Percentiles rank a stretch among this genome's conserved stretches.
Evolutionary conservation across 2,329 filamentous ascomycete genomes (phyloP).

Genomic region (Pseudogymnoascus sp.): DNA sequence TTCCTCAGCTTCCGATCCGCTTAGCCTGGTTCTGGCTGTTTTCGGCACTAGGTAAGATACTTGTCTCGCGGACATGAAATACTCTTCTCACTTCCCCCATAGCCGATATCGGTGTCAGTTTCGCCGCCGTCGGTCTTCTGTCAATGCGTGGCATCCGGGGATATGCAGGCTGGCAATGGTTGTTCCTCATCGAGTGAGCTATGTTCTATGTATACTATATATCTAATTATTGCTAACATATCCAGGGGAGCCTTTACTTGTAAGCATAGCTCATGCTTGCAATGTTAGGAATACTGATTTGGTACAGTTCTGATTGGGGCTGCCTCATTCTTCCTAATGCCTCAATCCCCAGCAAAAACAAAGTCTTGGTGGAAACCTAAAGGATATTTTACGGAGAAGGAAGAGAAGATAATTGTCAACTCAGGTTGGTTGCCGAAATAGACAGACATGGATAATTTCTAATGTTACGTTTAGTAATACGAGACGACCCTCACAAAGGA

Average conservation of each 20-base stretch:
- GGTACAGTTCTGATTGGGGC: slow-evolving; percentile 12
- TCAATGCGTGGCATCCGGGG: not conserved
- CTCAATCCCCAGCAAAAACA: slow-evolving; percentile 14
- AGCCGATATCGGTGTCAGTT: slow-evolving; percentile 11
- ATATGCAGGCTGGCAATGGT: slow-evolving; percentile 9
- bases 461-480: slow-evolving; percentile 33
- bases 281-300: not conserved
- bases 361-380: slow-evolving; percentile 48
- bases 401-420: slow-evolving; percentile 61
- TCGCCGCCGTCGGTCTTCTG: slow-evolving; percentile 38
- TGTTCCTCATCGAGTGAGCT: not conserved
- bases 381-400: slow-evolving; percentile 52
- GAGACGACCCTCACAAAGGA: slow-evolving; percentile 43
- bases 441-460: not conserved
- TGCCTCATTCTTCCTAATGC: slow-evolving; percentile 13
- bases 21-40: not conserved
- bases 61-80: not conserved
- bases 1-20: slow-evolving; percentile 21
- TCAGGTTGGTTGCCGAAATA: not conserved
- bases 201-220: not conserved
- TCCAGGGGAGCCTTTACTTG: not conserved
- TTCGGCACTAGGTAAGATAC: not conserved
- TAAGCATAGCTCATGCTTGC: not conserved
- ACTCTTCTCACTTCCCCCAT: not conserved
- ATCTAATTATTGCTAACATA: not conserved